Conservation (phyloP, 1,284 basidiomycete species). For the Boletellus dicymbophilus region DNA sequence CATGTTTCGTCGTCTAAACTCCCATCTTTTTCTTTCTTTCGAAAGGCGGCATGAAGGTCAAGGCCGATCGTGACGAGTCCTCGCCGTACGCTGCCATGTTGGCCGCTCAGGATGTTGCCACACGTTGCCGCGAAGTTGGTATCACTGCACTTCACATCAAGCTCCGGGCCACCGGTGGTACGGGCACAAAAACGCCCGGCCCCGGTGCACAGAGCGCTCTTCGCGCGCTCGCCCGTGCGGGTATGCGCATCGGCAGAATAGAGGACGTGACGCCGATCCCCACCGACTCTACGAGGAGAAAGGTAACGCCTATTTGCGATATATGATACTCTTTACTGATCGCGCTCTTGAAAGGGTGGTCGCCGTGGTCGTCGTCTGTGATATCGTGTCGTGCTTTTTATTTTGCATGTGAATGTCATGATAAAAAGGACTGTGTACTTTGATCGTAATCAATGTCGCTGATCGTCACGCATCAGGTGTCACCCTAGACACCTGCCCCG, state of each 20-base stretch:
- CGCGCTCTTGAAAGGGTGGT: slow-evolving; percentile 77
- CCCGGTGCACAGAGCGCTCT: slow-evolving; percentile 98
- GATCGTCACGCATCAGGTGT: slow-evolving; percentile 79
- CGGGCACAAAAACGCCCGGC: slow-evolving; percentile 98
- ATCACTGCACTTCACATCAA: slow-evolving; percentile 98
- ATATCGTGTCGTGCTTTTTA: slow-evolving; percentile 30
- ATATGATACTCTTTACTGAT: slow-evolving; percentile 7
- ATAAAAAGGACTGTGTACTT: slow-evolving; percentile 36
- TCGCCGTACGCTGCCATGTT: slow-evolving; percentile 99
- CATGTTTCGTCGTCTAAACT: too few species aligned
- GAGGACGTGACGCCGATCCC: slow-evolving; percentile 98
- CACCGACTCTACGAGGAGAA: slow-evolving; percentile 96
- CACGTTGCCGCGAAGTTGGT: slow-evolving; percentile 97
- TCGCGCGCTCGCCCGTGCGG: slow-evolving; percentile 97
- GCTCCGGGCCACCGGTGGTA: slow-evolving; percentile 98
- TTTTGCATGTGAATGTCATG: slow-evolving; percentile 8
- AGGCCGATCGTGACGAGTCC: slow-evolving; percentile 99
- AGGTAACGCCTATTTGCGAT: slow-evolving; percentile 51
- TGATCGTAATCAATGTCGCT: slow-evolving; percentile 61
- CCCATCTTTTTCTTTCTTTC: too few species aligned
- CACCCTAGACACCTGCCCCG: slow-evolving; percentile 60
- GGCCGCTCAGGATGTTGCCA: slow-evolving; percentile 96
- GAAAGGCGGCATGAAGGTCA: slow-evolving; percentile 99
- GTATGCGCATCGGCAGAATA: slow-evolving; percentile 98
- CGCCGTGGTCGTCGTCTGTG: slow-evolving; percentile 98